phyloP scores from a whole-genome alignment of 768 basidiomycete genomes.

The Mycena olivaceomarginata region DNA sequence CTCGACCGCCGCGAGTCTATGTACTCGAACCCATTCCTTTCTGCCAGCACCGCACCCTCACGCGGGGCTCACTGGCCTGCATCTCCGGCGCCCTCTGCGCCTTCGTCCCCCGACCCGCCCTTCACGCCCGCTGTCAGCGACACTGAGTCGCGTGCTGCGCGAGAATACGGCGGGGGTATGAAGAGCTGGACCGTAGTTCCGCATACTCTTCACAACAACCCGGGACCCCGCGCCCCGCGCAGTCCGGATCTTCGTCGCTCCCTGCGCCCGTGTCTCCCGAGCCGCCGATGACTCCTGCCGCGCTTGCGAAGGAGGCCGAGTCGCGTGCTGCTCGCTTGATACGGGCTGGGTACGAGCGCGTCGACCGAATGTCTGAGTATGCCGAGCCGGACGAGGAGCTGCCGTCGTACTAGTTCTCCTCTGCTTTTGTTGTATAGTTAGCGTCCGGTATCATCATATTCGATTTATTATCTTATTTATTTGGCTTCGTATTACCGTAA shows the following conservation, averaged over 20 bases:
- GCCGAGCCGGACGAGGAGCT: conserved; percentile 39
- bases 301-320: conserved; percentile 35
- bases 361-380: conserved; percentile 42
- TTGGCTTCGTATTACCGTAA: neutral
- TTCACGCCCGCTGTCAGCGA: neutral
- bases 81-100: conserved; percentile 8
- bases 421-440: conserved; percentile 10
- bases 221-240: neutral
- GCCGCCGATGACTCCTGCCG: conserved; percentile 33
- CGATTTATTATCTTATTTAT: conserved; percentile 29
- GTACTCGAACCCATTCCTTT: conserved; percentile 36
- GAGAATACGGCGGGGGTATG: conserved; percentile 35
- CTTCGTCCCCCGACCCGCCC: conserved; percentile 7
- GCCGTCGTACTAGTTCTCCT: conserved; percentile 32
- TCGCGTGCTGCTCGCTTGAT: conserved; percentile 41
- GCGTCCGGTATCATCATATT: neutral
- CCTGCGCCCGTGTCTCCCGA: conserved; percentile 8
- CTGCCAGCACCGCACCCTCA: conserved; percentile 14
- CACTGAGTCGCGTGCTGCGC: conserved; percentile 36
- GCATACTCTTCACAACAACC: conserved; percentile 20
- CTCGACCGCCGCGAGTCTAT: conserved; percentile 12
- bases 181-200: conserved; percentile 21
- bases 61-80: conserved; percentile 14
- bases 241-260: neutral
- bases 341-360: conserved; percentile 37